Conservation (phyloP, 176 grass and related monocot species). For the Areca catechu region DNA sequence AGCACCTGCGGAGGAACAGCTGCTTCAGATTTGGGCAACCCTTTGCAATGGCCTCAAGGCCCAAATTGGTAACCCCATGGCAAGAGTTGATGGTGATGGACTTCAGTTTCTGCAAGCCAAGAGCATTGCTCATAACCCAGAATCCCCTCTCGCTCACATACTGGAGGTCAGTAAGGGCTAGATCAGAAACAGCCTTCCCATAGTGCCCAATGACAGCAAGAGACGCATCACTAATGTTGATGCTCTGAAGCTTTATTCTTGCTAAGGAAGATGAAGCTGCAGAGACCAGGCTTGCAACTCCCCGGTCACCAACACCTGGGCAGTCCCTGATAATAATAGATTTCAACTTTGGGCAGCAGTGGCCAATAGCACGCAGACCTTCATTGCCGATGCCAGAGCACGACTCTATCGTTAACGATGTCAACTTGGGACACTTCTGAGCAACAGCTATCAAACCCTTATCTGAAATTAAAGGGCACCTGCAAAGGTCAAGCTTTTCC, state of each 20-base stretch:
- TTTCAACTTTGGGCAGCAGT: conserved; percentile 52
- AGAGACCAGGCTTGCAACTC: conserved; percentile 54
- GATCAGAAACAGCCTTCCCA: conserved; percentile 57
- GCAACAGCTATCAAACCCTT: conserved; percentile 52
- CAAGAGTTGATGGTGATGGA: conserved; percentile 50
- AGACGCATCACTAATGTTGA: conserved; percentile 70
- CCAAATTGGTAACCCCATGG: conserved; percentile 60
- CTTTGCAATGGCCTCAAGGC: conserved; percentile 54
- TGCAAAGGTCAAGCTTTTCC: conserved; percentile 58
- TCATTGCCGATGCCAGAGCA: conserved; percentile 55
- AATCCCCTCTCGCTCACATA: conserved; percentile 72
- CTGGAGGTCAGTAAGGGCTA: conserved; percentile 48
- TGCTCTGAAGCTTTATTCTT: conserved; percentile 58
- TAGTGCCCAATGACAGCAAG: conserved; percentile 80
- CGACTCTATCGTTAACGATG: conserved; percentile 35
- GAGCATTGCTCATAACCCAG: conserved; percentile 94
- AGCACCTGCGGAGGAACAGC: conserved; percentile 53
- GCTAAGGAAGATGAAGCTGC: conserved; percentile 38
- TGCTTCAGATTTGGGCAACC: conserved; percentile 69
- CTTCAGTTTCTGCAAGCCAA: conserved; percentile 77
- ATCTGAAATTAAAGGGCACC: conserved; percentile 65
- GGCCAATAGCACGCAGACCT: conserved; percentile 49
- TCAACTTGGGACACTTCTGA: conserved; percentile 54
- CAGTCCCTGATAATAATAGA: conserved; percentile 75
- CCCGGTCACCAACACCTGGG: conserved; percentile 46